A percentile compares a stretch with the other conserved stretches of the same genome.
Conservation (phyloP, 176 grass and related monocot genomes). For the Cenchrus fungigraminus region DNA sequence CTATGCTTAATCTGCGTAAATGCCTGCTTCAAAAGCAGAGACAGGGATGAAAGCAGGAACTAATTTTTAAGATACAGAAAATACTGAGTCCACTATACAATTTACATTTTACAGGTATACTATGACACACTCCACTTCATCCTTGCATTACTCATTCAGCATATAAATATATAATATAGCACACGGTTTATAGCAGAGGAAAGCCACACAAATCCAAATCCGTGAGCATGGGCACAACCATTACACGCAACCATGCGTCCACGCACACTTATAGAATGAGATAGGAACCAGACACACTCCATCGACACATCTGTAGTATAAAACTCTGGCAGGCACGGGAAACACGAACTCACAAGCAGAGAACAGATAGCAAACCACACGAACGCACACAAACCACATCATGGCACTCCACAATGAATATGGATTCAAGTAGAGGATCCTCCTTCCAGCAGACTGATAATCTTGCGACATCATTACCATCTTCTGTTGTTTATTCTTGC, state of each 20-base stretch:
- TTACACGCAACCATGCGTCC: neutral
- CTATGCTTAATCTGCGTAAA: too few species aligned
- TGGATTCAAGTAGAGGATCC: neutral
- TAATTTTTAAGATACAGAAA: too few species aligned
- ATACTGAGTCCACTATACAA: too few species aligned
- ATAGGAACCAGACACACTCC: neutral
- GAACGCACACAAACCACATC: neutral
- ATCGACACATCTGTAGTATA: neutral
- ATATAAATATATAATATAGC: too few species aligned
- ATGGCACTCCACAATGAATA: too few species aligned
- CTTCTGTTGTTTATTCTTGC: neutral
- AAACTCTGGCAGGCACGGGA: neutral
- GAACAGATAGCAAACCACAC: neutral
- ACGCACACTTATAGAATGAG: neutral
- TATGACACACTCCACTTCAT: too few species aligned
- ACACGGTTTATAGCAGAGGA: neutral
- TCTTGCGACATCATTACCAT: neutral
- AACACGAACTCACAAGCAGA: neutral
- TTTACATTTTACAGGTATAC: too few species aligned
- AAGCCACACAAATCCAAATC: neutral
- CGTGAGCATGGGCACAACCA: neutral
- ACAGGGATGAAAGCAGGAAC: too few species aligned
- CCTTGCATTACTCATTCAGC: too few species aligned
- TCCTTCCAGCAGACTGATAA: neutral
- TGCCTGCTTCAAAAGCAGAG: too few species aligned